These are phyloP conservation scores for Telopea speciosissima DNA, from an alignment of 177 flowering plant genomes.

Conservation along the genomic window DNA sequence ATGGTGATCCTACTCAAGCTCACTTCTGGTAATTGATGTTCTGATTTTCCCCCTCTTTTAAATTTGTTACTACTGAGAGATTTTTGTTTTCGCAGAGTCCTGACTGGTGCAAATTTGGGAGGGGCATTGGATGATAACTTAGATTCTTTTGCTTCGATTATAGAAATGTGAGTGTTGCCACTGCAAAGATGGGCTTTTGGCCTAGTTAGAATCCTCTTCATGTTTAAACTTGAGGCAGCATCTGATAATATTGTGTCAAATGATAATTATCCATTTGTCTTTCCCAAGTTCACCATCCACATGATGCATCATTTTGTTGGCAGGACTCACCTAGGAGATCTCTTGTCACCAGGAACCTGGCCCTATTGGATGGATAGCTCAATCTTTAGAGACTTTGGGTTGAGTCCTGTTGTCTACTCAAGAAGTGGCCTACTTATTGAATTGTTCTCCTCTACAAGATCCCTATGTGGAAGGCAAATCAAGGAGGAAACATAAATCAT, in stretches of 20 bases:
- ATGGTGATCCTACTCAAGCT: constrained; percentile 17
- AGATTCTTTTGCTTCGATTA: constrained; percentile 50
- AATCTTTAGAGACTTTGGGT: not conserved
- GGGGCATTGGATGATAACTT: constrained; percentile 62
- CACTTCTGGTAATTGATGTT: not conserved
- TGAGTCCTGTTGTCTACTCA: constrained; percentile 4
- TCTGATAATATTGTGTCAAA: constrained; percentile 2
- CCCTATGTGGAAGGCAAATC: not conserved
- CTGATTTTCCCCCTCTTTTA: not conserved
- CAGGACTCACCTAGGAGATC: constrained; percentile 6
- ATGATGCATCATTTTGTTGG: not conserved
- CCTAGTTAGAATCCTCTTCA: not conserved
- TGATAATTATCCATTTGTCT: not conserved
- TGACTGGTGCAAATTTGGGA: constrained; percentile 65
- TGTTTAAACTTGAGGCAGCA: constrained; percentile 1
- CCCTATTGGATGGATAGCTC: not conserved
- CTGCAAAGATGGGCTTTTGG: not conserved
- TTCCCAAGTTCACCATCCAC: not conserved
- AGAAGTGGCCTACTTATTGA: not conserved
- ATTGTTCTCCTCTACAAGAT: not conserved
- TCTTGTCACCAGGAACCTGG: not conserved
- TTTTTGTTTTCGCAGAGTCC: constrained; percentile 8
- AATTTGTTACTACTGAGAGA: not conserved
- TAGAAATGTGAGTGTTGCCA: constrained; percentile 46
- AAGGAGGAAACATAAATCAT: not conserved